Conservation (phyloP, 192 early-diverging fungal species). For the Dissophora ornata region DNA sequence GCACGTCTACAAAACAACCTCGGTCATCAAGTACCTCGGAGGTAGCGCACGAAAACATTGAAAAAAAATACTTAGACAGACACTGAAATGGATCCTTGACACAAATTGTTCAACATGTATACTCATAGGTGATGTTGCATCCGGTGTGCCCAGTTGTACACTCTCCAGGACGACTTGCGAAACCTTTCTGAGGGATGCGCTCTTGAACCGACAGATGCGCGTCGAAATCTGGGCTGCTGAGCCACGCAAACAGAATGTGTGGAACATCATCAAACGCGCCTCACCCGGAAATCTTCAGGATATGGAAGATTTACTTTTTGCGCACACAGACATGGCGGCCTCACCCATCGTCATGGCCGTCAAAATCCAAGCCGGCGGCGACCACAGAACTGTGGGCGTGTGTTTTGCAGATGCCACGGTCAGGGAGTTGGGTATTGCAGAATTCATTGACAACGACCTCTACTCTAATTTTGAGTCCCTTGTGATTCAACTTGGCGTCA, state of each 20-base stretch:
- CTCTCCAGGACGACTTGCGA: slow-evolving; percentile 83
- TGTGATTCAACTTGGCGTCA: slow-evolving; percentile 91
- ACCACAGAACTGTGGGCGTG: slow-evolving; percentile 85
- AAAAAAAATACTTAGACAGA: too few relatives aligned
- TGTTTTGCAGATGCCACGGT: slow-evolving; percentile 91
- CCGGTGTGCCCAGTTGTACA: slow-evolving; percentile 79
- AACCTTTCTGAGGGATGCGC: slow-evolving; percentile 81
- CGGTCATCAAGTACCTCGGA: slow-evolving; percentile 91
- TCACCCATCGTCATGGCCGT: slow-evolving; percentile 88
- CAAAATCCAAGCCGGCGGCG: slow-evolving; percentile 64
- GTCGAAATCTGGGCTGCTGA: slow-evolving; percentile 86
- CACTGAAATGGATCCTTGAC: not conserved
- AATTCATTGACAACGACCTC: slow-evolving; percentile 94
- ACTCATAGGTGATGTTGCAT: slow-evolving; percentile 56
- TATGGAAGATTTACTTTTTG: slow-evolving; percentile 91
- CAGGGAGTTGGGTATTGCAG: slow-evolving; percentile 80
- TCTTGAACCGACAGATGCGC: slow-evolving; percentile 77
- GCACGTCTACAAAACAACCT: slow-evolving; percentile 88
- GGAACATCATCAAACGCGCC: slow-evolving; percentile 70
- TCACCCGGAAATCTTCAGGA: slow-evolving; percentile 95
- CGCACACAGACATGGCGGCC: slow-evolving; percentile 72
- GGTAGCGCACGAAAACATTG: too few relatives aligned
- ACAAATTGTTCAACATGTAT: too few relatives aligned
- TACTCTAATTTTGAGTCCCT: slow-evolving; percentile 96
- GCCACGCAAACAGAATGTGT: slow-evolving; percentile 55